Evolutionary conservation across 306 rosid genomes (phyloP).

Genomic region (Luffa aegyptiaca): DNA sequence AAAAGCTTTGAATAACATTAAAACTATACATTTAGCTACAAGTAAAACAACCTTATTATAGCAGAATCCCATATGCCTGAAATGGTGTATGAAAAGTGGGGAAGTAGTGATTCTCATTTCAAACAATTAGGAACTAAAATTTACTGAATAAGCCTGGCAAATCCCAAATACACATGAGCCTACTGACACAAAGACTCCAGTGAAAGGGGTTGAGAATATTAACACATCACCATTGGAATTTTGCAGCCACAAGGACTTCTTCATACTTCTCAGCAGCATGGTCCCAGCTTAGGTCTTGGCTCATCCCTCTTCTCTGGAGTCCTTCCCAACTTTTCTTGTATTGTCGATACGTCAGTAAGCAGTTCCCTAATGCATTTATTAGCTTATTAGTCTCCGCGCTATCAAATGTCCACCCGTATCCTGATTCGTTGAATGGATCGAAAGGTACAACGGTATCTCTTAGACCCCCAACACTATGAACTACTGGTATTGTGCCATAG

Average conservation of each 20-base stretch:
- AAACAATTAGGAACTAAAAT: not conserved
- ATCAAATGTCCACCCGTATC: constrained; percentile 85
- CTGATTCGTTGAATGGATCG: constrained; percentile 62
- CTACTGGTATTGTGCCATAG: constrained; percentile 87
- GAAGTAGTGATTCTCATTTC: not conserved
- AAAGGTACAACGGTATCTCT: constrained; percentile 75
- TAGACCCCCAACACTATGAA: constrained; percentile 92
- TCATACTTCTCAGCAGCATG: constrained; percentile 78
- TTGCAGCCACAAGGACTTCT: constrained; percentile 86
- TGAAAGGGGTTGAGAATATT: not conserved
- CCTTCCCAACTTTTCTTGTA: constrained; percentile 95
- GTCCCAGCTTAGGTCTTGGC: constrained; percentile 89
- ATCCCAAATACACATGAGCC: not conserved
- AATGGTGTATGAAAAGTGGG: not conserved
- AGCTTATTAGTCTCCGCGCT: constrained; percentile 60
- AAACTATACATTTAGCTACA: not conserved
- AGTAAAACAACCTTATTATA: not conserved
- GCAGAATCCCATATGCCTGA: not conserved
- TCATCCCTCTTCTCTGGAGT: constrained; percentile 85
- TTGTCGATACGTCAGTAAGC: constrained; percentile 53
- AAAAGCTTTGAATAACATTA: not conserved
- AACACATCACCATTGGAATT: constrained; percentile 60
- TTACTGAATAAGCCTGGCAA: not conserved
- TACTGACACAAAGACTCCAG: not conserved
- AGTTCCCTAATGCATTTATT: constrained; percentile 62